Evolutionary conservation across 2,329 filamentous ascomycete genomes (phyloP), one percentile per base, ranked within the genome.

Genomic region (Fusarium piperis): DNA sequence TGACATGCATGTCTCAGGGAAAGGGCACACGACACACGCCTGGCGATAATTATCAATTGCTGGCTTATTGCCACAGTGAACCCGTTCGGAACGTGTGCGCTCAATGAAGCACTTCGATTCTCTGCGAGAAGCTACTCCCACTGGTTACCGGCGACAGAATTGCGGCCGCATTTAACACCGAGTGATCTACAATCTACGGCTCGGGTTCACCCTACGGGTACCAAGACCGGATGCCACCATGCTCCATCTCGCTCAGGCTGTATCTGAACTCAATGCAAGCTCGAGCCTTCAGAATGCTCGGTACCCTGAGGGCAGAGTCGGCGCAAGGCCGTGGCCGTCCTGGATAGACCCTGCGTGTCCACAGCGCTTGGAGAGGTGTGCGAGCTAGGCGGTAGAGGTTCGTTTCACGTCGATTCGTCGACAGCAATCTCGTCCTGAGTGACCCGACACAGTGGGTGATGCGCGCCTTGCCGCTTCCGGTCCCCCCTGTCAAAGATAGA

Each of bases 371-470:
- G 48, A 62, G 67, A 71, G 68, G 59, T 39, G 64, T 71, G 64
- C 23, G 41, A 41, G 32, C 53, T 33, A 41, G 36, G 15, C 55
- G 53, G 39, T 33, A 58, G 58, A 66, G 44, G 53, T 70, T 48
- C 58, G 67, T 69, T 75, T 75, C 65, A 68, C 65, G 55, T 70
- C 59, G 32, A 71, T 66, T 60, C 58, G 64, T 74, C 39, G 55
- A 63, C 61, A 55, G 65, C 53, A 63, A 59, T 60, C 38, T 48
- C 41, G 63, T 63, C 60, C 56, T 51, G 44, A 65, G 58, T 62
- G 75, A 77, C 75, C 75, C 75, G 75, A 77, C 75, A 76, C 74
- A 68, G 67, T 77, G 75, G 75, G 67, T 77, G 74, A 77, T 77
- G 75, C 64, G 74, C 68, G 71, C 72, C 74, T 73, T 76, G 74